A percentile compares a stretch with the other conserved stretches of the same genome.
phyloP scores from a whole-genome alignment of 257 asterid species.

The Gentiana macrophylla region DNA sequence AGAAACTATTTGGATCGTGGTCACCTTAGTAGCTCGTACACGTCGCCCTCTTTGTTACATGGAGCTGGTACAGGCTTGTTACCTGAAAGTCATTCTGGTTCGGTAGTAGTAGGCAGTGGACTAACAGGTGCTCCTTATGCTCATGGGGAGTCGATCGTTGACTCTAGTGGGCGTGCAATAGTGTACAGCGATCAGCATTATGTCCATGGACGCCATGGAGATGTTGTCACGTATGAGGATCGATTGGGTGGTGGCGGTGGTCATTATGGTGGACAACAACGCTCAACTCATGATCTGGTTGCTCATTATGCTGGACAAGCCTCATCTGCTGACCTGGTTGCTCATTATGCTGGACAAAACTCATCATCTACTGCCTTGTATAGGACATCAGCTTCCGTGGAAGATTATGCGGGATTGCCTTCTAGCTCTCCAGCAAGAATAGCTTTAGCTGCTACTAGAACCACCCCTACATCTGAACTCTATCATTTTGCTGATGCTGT shows the following conservation, averaged over 20 bases:
- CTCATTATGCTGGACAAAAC: slow-evolving; percentile 26
- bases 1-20: slow-evolving; percentile 20
- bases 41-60: slow-evolving; percentile 30
- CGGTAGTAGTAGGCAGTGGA: slow-evolving; percentile 3
- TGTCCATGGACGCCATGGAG: slow-evolving; percentile 18
- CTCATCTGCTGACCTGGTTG: slow-evolving; percentile 23
- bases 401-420: slow-evolving; percentile 34
- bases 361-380: slow-evolving; percentile 32
- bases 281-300: not conserved
- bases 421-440: slow-evolving; percentile 27
- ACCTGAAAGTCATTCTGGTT: slow-evolving; percentile 17
- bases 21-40: slow-evolving; percentile 21
- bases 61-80: slow-evolving; percentile 44
- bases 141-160: slow-evolving; percentile 20
- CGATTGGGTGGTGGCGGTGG: not conserved
- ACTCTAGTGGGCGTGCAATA: slow-evolving; percentile 24
- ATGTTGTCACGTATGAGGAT: slow-evolving; percentile 30
- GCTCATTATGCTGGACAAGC: slow-evolving; percentile 26
- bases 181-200: slow-evolving; percentile 28
- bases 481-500: slow-evolving; percentile 65
- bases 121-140: slow-evolving; percentile 23
- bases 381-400: slow-evolving; percentile 32
- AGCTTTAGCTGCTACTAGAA: slow-evolving; percentile 21
- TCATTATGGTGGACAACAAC: slow-evolving; percentile 25
- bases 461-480: slow-evolving; percentile 37